Evolutionary conservation across 1,284 basidiomycete genomes (phyloP).

Genomic region (Cryptococcus jaspeensis): DNA sequence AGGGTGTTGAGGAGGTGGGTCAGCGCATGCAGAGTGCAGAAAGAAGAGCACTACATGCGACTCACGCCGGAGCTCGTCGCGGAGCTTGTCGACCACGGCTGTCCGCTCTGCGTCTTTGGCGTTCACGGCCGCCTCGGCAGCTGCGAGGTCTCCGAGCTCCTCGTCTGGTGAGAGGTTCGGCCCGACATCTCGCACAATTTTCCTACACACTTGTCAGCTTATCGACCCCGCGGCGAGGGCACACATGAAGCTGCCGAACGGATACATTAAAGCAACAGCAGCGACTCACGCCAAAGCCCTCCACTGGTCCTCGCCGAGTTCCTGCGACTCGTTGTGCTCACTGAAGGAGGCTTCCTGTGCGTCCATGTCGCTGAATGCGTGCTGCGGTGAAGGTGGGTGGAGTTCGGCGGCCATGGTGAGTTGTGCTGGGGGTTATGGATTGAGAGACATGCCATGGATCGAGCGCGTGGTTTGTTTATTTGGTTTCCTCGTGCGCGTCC

Average conservation of each 20-base stretch:
- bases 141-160: constrained; percentile 33
- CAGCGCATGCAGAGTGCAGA: background rate
- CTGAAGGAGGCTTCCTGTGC: constrained; percentile 14
- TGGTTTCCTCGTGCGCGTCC: background rate
- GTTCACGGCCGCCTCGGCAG: constrained; percentile 36
- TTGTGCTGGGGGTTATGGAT: background rate
- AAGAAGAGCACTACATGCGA: too few relatives aligned
- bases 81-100: constrained; percentile 22
- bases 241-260: background rate
- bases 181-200: constrained; percentile 29
- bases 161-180: constrained; percentile 30
- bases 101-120: constrained; percentile 32
- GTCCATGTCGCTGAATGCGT: background rate
- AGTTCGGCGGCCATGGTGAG: background rate
- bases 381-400: too few relatives aligned
- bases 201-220: constrained; percentile 11
- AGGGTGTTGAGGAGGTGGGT: background rate
- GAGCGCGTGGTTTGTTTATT: background rate
- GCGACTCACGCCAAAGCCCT: constrained; percentile 23
- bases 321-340: constrained; percentile 17
- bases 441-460: background rate
- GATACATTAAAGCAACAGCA: too few relatives aligned
- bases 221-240: too few relatives aligned
- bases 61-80: constrained; percentile 36
- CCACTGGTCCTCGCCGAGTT: constrained; percentile 26